A percentile compares a stretch with the other conserved stretches of the same genome.
These are phyloP conservation scores for Sphagnum fallax DNA, from an alignment of 228 moss, liverwort and hornwort species.

Conservation along the genomic window DNA sequence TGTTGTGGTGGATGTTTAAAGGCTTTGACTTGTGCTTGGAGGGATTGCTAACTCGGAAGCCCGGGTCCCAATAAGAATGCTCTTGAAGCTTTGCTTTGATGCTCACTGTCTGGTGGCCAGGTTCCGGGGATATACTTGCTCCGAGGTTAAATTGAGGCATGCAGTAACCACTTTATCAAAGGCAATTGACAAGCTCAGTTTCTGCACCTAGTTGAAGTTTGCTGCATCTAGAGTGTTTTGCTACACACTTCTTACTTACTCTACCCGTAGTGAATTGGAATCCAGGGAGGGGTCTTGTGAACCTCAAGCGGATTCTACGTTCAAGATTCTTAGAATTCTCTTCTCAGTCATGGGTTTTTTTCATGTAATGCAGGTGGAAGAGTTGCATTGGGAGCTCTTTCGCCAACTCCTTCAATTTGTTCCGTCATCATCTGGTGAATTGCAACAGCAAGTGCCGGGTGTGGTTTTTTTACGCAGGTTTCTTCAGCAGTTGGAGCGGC, in stretches of 20 bases:
- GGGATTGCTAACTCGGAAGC: constrained; percentile 77
- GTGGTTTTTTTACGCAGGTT: constrained; percentile 79
- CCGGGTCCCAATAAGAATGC: constrained; percentile 74
- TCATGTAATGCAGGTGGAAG: constrained; percentile 57
- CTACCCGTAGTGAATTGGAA: too few relatives aligned
- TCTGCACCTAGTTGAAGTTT: too few relatives aligned
- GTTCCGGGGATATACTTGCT: constrained; percentile 90
- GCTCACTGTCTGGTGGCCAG: constrained; percentile 99
- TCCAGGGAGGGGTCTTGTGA: too few relatives aligned
- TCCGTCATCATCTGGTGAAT: constrained; percentile 44
- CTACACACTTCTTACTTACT: too few relatives aligned
- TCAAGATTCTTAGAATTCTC: too few relatives aligned
- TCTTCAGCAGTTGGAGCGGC: constrained; percentile 72
- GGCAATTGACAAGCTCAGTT: constrained; percentile 71
- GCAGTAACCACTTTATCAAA: constrained; percentile 77
- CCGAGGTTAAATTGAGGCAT: constrained; percentile 85
- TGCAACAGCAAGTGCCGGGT: constrained; percentile 68
- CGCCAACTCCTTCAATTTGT: constrained; percentile 78
- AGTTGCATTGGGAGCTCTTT: constrained; percentile 94
- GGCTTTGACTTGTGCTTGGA: constrained; percentile 79
- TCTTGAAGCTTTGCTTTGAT: constrained; percentile 70
- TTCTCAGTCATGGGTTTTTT: neutral
- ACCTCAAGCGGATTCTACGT: too few relatives aligned
- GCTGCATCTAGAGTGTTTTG: too few relatives aligned
- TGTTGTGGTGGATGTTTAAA: constrained; percentile 70